Evolutionary conservation across 108 stramenopile species (phyloP), one percentile per base, ranked within the genome.

Genomic region (Epipyxis sp.): DNA sequence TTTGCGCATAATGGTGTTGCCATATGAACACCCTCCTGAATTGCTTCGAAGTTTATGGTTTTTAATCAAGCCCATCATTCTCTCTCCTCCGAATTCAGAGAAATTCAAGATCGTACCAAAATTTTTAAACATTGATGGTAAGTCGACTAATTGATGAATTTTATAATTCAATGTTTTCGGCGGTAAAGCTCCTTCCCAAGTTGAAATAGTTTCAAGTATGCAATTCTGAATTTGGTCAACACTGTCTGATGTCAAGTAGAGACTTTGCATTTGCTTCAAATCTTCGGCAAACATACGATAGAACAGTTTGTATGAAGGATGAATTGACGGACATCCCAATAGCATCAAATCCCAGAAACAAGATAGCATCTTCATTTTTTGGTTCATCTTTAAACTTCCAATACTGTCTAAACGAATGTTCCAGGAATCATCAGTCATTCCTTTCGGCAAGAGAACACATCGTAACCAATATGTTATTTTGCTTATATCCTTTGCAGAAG

Each of bases 51-150:
- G 20, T 65, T 65, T 65, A 32, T 65, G 61, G 34, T 65, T 65
- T 65, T 65, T 65, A 16, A 65, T 65, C 61, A 65, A 32, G 61
- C 61, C 61, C 30, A 65, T 65, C 61, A 65, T 65, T 65, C 61
- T 65, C 34, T 65, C 61, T 65, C 61, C 61, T 65, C 30, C 30
- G 34, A 65, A 65, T 65, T 65, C 61, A 32, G 30, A 32, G 20
- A 65, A 16, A 65, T 32, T 32, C 61, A 65, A 32, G 30, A 32
- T 16, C 30, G 61, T 16, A 65, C 61, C 61, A 65, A 65, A 65
- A 32, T 32, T 16, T 32, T 16, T 16, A 65, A 65, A 32, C 30
- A 65, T 32, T 65, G 61, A 32, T 65, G 61, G 30, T 65, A 65
- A 65, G 34, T 65, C 61, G 34, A 65, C 61, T 16, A 65, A 32